Base-by-base conservation (phyloP, 768 basidiomycete species). In the Crucibulum laeve region DNA sequence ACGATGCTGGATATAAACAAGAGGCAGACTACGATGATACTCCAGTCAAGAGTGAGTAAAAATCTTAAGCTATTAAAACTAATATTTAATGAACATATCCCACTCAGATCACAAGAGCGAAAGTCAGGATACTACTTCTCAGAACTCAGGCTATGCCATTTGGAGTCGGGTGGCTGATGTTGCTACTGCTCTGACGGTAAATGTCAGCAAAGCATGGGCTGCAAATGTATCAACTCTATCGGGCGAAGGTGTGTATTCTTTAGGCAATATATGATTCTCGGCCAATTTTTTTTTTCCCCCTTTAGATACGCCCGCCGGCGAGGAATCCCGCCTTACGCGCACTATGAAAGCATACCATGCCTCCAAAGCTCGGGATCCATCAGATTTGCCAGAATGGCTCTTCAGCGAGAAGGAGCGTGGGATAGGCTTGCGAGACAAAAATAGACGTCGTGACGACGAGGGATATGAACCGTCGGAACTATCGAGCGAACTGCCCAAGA, bases 331-430 rank as follows among this genome's bases (percentile, higher is more conserved):
- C 25, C 68, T 86, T 25, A 74, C 72, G 3, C 71, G 71, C n/a
- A 78, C 77, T 4, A 76, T 85, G 79, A 83, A 82, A 55, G 74
- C 77, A 1, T 85, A 84, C 55, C 77, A 85, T 51, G 69, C 82
- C 38, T 71, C 71, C 21, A 80, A 81, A 56, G 82, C 81, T 17
- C 69, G 69, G 19, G 64, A 70, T 26, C 76, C 73, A 7, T 53
- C 70, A 22, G 82, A 84, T 53, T 70, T 86, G 15, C 82, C 84
- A 7, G 62, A 68, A 5, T 85, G 83, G 84, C 68, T 87, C 14
- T 84, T 85, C 45, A 72, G 72, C 34, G 77, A 74, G 43, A 67
- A 62, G 32, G 82, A 84, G 52, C 72, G 78, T 33, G 67, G 68
- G 43, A 46, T 49, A 57, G n/a, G n/a, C 28, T 8, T n/a, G 8